phyloP scores from a whole-genome alignment of 305 asterid genomes.

The Fraxinus baroniana region DNA sequence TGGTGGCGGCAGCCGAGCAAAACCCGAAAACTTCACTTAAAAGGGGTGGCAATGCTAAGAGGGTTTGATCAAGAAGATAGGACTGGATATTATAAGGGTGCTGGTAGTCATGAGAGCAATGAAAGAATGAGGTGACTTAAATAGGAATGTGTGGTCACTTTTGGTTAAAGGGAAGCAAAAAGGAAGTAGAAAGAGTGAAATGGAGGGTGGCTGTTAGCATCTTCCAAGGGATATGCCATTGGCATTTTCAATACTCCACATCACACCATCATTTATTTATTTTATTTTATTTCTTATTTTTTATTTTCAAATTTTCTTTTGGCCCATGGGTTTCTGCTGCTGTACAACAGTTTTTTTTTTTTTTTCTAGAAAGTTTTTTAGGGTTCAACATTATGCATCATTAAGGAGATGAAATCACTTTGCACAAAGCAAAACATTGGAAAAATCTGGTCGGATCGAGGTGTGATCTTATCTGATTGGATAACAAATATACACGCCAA shows the following conservation, averaged over 20 bases:
- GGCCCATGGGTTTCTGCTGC: neutral
- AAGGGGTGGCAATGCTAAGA: conserved; percentile 26
- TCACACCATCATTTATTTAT: neutral
- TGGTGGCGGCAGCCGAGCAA: neutral
- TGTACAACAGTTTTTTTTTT: neutral
- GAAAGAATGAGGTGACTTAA: conserved; percentile 38
- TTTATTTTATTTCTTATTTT: neutral
- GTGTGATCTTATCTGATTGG: neutral
- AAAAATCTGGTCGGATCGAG: neutral
- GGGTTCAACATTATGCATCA: neutral
- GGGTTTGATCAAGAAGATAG: conserved; percentile 33
- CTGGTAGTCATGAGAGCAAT: conserved; percentile 28
- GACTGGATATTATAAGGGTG: conserved; percentile 24
- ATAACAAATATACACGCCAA: neutral
- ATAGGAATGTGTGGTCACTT: conserved; percentile 37
- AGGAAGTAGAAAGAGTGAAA: conserved; percentile 21
- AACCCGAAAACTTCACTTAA: neutral
- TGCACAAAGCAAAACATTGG: neutral
- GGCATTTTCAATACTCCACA: conserved; percentile 44
- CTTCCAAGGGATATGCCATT: conserved; percentile 61
- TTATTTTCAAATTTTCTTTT: neutral
- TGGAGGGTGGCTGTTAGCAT: conserved; percentile 35
- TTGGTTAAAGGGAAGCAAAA: conserved; percentile 36
- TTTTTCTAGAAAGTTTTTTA: neutral
- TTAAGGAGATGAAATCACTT: neutral